These are phyloP conservation scores for Striga asiatica DNA, from an alignment of 257 asterid species.

Conservation along the genomic window DNA sequence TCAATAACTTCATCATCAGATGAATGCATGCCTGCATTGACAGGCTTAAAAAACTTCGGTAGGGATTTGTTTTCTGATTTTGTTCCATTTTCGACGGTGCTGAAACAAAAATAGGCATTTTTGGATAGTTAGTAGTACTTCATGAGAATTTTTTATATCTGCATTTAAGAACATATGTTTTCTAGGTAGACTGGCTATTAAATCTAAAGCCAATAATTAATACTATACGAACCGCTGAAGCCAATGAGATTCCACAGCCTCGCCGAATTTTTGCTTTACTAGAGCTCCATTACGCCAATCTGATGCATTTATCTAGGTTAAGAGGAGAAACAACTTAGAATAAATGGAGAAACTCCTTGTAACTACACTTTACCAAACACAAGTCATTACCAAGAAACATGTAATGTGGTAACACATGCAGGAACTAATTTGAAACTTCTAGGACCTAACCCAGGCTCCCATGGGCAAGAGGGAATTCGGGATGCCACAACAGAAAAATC, in stretches of 20 bases:
- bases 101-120: conserved; percentile 30
- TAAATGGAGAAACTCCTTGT: conserved; percentile 2
- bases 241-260: conserved; percentile 97
- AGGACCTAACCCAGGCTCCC: too few relatives aligned
- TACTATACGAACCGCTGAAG: conserved; percentile 52
- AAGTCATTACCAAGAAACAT: not conserved
- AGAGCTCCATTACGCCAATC: conserved; percentile 97
- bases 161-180: conserved; percentile 6
- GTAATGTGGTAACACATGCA: too few relatives aligned
- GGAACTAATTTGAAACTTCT: too few relatives aligned
- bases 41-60: conserved; percentile 28
- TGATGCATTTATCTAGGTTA: conserved; percentile 72
- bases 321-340: conserved; percentile 1
- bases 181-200: conserved; percentile 1
- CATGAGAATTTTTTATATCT: not conserved
- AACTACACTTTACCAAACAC: not conserved
- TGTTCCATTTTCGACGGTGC: conserved; percentile 35
- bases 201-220: conserved; percentile 15
- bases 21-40: conserved; percentile 21
- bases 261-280: conserved; percentile 87
- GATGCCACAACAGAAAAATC: too few relatives aligned
- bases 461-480: too few relatives aligned
- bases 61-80: conserved; percentile 25
- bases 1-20: conserved; percentile 40
- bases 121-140: conserved; percentile 10